Evolutionary conservation across 169 alveolate species (phyloP).

Genomic region (Pseudocohnilembus persalinus): DNA sequence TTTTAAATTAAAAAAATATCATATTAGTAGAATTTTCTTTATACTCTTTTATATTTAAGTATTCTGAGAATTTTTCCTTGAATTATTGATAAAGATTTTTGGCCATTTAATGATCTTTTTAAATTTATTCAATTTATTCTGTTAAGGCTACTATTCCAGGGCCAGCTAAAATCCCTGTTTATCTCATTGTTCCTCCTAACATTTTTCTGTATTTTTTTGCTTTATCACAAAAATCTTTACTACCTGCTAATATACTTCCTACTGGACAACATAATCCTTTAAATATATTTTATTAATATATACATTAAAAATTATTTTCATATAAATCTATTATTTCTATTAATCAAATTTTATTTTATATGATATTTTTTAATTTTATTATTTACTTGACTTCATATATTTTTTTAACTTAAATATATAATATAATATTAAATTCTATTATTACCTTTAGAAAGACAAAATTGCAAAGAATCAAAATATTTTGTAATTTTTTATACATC

Average conservation of each 20-base stretch:
- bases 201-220: conserved; percentile 39
- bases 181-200: conserved; percentile 31
- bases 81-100: too few relatives aligned
- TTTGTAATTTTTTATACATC: conserved; percentile 11
- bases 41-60: not conserved
- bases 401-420: too few relatives aligned
- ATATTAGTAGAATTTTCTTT: not conserved
- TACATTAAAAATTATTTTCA: too few relatives aligned
- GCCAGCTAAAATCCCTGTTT: not conserved
- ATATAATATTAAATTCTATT: too few relatives aligned
- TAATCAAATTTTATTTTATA: too few relatives aligned
- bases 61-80: not conserved
- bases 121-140: not conserved
- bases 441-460: conserved; percentile 36
- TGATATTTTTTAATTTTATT: too few relatives aligned
- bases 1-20: not conserved
- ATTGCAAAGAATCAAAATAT: conserved; percentile 7
- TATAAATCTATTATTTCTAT: too few relatives aligned
- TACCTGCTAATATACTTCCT: conserved; percentile 44
- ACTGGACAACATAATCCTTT: conserved; percentile 22
- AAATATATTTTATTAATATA: too few relatives aligned
- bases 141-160: not conserved
- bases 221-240: conserved; percentile 28
- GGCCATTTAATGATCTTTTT: not conserved
- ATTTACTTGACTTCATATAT: too few relatives aligned